Evolutionary conservation across 306 rosid species (phyloP), one percentile per base, ranked within the genome.

Genomic region (Pyrus bretschneideri): DNA sequence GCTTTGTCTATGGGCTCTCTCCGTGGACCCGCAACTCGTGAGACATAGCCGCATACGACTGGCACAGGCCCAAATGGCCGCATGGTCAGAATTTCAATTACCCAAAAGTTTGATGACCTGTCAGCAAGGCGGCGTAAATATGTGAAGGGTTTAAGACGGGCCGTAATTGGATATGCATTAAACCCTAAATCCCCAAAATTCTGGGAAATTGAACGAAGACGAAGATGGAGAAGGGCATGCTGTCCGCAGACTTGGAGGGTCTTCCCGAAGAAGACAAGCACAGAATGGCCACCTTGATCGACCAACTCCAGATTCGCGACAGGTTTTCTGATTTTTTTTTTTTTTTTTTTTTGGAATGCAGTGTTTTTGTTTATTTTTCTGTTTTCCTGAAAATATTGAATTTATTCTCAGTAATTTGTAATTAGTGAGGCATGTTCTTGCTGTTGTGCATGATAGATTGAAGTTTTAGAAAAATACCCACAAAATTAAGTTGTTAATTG

Each of bases 261-360:
- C 86, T 89, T 78, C 82, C 91, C 12, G 93, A 82, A 14, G 92
- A 88, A 79, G 98, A 89, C 31, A 75, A 81, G 87, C 71, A 75
- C 35, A 86, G 76, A 86, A 83, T 93, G 93, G 68, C 93, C 31
- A 22, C 84, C 80, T 76, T 86, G 70, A 85, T 83, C 25, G 90
- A 88, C 11, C 86, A 87, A 58, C 91, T 88, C 69, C 97, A 89
- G 82, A 69, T 81, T 38, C 91, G 92, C 31, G 98, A 93, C 86
- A 91, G 97, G 97, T 91, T 79, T 18, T n/a, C 21, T 55, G 8
- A 45, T 9, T n/a, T 21, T 29, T 38, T 2, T 3, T 33, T 49
- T 29, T 38, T 0, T 5, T 33, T 46, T 46, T 31, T 33, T 49
- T 49, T 49, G 3, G 54, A 15, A 30, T 71, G 29, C 4, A 33